These are phyloP conservation scores for Pseudoscleropodium purum DNA, from an alignment of 225 moss, liverwort and hornwort genomes.

Conservation along the genomic window DNA sequence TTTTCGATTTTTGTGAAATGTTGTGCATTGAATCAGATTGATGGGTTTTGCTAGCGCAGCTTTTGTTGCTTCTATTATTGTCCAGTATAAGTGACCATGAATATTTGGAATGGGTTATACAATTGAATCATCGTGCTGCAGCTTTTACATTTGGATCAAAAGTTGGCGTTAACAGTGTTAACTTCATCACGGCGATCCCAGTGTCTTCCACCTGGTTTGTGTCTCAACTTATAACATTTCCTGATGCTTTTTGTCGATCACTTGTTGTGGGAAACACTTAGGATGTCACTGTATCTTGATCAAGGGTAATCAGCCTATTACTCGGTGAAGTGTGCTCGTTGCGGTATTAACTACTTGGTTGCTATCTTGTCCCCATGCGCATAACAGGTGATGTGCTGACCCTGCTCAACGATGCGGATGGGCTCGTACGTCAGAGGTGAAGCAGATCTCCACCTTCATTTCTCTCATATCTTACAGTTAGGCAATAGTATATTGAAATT, in stretches of 20 bases:
- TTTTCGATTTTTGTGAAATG: not conserved
- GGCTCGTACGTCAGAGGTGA: slow-evolving; percentile 85
- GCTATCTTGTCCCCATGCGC: not conserved
- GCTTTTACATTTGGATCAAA: slow-evolving; percentile 71
- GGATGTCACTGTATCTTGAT: not conserved
- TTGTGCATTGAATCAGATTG: not conserved
- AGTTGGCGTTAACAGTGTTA: slow-evolving; percentile 71
- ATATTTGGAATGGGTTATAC: not conserved
- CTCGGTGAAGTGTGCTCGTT: not conserved
- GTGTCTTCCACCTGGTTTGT: slow-evolving; percentile 70
- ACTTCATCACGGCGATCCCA: slow-evolving; percentile 78
- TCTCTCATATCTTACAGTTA: not conserved
- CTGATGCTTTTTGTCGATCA: not conserved
- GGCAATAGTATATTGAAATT: not conserved
- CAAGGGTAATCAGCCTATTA: not conserved
- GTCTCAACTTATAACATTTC: not conserved
- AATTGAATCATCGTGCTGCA: slow-evolving; percentile 24
- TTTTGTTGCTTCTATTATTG: not conserved
- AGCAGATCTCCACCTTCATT: not conserved
- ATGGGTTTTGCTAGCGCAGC: not conserved
- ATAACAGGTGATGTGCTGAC: slow-evolving; percentile 66
- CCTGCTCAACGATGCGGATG: slow-evolving; percentile 61
- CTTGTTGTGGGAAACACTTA: not conserved
- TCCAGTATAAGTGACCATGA: not conserved
- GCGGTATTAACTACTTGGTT: not conserved